Evolutionary conservation across 129 eudicot species (phyloP).

Genomic region (Flaveria sonorensis): DNA sequence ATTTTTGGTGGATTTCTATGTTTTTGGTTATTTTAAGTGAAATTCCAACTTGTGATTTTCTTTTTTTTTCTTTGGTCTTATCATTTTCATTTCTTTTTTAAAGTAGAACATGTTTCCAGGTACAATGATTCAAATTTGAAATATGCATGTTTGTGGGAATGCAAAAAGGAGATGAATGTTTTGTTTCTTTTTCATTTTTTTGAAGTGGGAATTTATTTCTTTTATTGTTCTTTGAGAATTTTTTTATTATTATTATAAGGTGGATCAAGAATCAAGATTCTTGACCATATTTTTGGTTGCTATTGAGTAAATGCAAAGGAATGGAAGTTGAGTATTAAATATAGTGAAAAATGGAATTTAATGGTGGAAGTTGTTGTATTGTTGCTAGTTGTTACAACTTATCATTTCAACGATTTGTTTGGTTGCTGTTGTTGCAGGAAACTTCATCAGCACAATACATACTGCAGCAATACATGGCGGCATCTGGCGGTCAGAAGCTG

Average conservation of each 20-base stretch:
- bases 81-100: neutral
- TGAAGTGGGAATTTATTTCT: constrained; percentile 14
- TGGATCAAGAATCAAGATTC: constrained; percentile 28
- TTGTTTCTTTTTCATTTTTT: constrained; percentile 9
- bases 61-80: constrained; percentile 2
- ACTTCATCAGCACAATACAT: constrained; percentile 96
- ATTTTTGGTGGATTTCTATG: neutral
- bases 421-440: constrained; percentile 58
- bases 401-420: neutral
- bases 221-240: neutral
- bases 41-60: constrained; percentile 25
- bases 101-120: neutral
- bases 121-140: neutral
- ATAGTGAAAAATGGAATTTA: neutral
- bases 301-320: constrained; percentile 36
- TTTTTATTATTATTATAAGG: neutral
- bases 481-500: constrained; percentile 83
- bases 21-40: constrained; percentile 25
- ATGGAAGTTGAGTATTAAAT: neutral
- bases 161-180: neutral
- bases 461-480: constrained; percentile 89
- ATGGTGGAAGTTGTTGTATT: constrained; percentile 32
- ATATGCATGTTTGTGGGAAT: constrained; percentile 2
- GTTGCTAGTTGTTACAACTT: neutral
- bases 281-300: constrained; percentile 42